Evolutionary conservation across 768 basidiomycete species (phyloP).

Genomic region (Suillus lakei): DNA sequence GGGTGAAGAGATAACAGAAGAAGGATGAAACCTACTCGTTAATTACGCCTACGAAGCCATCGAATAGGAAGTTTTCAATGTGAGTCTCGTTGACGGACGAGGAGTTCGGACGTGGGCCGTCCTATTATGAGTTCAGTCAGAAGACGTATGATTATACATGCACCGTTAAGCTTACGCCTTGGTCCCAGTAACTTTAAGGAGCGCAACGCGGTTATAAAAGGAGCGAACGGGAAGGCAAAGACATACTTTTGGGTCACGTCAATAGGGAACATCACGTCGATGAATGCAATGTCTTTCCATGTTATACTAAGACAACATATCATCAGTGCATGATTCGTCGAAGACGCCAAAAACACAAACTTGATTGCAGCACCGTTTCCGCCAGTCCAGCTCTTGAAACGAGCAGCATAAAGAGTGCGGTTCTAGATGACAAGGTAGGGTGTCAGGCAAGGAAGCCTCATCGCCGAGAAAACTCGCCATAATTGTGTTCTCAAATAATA

Average conservation of each 20-base stretch:
- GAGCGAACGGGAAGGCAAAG: background rate
- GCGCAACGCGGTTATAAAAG: background rate
- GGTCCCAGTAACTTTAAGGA: conserved; percentile 61
- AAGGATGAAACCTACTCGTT: conserved; percentile 41
- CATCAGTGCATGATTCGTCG: background rate
- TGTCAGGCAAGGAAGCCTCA: conserved; percentile 7
- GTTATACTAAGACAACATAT: conserved; percentile 45
- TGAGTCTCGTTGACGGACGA: conserved; percentile 56
- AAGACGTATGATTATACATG: background rate
- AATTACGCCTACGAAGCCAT: conserved; percentile 56
- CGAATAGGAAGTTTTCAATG: conserved; percentile 58
- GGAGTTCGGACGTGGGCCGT: conserved; percentile 49
- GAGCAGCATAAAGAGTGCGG: conserved; percentile 58
- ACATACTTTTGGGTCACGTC: conserved; percentile 66
- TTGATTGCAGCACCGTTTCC: conserved; percentile 62
- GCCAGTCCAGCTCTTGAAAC: conserved; percentile 72
- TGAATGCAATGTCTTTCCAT: conserved; percentile 60
- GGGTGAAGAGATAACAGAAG: background rate
- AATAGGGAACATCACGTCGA: conserved; percentile 60
- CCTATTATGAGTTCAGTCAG: conserved; percentile 15
- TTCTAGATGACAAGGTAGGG: conserved; percentile 37
- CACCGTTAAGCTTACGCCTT: conserved; percentile 42
- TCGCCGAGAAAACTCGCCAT: conserved; percentile 37
- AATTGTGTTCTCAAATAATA: conserved; percentile 53
- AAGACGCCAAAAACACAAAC: conserved; percentile 34